Conservation (phyloP, 148 eudicot species). For the Chenopodium album region DNA sequence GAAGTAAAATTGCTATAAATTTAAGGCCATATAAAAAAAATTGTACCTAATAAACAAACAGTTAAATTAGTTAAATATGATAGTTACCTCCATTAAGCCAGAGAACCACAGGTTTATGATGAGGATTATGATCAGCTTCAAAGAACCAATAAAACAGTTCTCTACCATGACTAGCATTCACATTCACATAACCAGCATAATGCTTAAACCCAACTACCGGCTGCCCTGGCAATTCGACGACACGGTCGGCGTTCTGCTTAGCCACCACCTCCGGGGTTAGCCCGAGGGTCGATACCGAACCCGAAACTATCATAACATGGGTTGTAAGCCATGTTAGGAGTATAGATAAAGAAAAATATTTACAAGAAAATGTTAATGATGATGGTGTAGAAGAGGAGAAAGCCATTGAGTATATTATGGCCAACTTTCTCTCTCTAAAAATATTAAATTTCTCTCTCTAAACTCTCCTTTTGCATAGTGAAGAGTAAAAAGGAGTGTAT, state of each 20-base stretch:
- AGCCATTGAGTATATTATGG: slow-evolving; percentile 4
- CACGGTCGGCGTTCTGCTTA: slow-evolving; percentile 59
- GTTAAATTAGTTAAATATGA: not conserved
- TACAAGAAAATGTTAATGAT: not conserved
- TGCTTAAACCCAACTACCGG: slow-evolving; percentile 75
- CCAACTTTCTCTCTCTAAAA: not conserved
- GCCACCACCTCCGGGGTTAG: slow-evolving; percentile 26
- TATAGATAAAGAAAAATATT: not conserved
- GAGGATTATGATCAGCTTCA: slow-evolving; percentile 57
- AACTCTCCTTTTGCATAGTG: not conserved
- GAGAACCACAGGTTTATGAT: slow-evolving; percentile 62
- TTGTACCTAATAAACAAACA: too few relatives aligned
- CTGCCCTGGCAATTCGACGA: slow-evolving; percentile 66
- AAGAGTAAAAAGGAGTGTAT: not conserved
- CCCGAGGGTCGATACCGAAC: not conserved
- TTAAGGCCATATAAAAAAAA: too few relatives aligned
- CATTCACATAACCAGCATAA: slow-evolving; percentile 84
- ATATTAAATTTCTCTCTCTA: not conserved
- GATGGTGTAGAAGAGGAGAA: not conserved
- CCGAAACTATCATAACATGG: not conserved
- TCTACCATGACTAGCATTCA: slow-evolving; percentile 74
- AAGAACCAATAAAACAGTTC: slow-evolving; percentile 96
- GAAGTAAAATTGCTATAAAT: too few relatives aligned
- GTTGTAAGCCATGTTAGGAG: not conserved
- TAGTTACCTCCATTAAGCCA: slow-evolving; percentile 94